phyloP scores from a whole-genome alignment of 495 filamentous ascomycete species.

The Talaromyces adpressus region DNA sequence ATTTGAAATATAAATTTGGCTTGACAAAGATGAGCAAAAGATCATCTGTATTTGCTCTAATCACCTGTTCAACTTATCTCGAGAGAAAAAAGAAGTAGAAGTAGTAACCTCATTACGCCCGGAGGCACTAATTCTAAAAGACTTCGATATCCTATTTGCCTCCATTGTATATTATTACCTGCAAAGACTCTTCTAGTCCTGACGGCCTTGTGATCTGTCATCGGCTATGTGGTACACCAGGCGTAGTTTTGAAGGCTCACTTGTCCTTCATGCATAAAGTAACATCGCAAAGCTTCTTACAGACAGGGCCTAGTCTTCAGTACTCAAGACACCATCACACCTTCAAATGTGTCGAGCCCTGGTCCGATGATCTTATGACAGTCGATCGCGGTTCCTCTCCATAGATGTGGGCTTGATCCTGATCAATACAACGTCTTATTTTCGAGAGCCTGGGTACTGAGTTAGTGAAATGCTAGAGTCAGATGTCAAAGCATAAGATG shows the following conservation, averaged over 20 bases:
- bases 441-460: background rate
- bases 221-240: background rate
- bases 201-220: background rate
- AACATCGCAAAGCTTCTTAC: background rate
- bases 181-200: background rate
- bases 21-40: background rate
- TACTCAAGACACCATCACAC: background rate
- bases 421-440: background rate
- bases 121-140: background rate
- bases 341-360: background rate
- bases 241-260: background rate
- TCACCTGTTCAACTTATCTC: background rate
- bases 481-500: background rate
- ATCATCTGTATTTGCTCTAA: background rate
- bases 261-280: background rate
- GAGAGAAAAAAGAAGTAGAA: background rate
- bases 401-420: background rate
- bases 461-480: background rate
- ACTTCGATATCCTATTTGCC: background rate
- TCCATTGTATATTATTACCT: background rate
- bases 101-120: conserved; percentile 1
- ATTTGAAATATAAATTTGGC: background rate
- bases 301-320: background rate
- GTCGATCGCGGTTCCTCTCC: background rate
- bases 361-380: background rate